A percentile compares a stretch with the other conserved stretches of the same genome.
Conservation (phyloP, 2,329 filamentous ascomycete genomes). For the Xylariales sp. region DNA sequence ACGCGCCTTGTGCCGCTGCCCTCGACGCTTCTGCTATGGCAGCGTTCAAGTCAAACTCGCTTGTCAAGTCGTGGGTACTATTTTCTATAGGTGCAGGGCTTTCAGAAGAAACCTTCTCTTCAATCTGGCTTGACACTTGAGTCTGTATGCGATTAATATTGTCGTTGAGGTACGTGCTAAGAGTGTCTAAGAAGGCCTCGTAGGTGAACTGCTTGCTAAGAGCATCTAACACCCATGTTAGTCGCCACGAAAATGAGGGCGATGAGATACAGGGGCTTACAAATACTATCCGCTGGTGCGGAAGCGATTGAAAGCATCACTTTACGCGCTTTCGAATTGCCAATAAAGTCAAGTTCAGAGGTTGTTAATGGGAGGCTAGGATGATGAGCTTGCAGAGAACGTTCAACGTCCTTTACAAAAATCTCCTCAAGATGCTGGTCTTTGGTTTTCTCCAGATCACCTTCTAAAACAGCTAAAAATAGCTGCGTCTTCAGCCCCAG, state of each 20-base stretch:
- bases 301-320: slow-evolving; percentile 49
- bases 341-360: slow-evolving; percentile 47
- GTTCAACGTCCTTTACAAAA: slow-evolving; percentile 46
- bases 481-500: slow-evolving; percentile 51
- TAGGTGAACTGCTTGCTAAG: slow-evolving; percentile 50
- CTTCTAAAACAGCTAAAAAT: slow-evolving; percentile 49
- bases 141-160: slow-evolving; percentile 48
- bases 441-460: slow-evolving; percentile 43
- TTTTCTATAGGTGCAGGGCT: slow-evolving; percentile 39
- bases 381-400: slow-evolving; percentile 46
- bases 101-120: slow-evolving; percentile 40
- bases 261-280: slow-evolving; percentile 40
- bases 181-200: slow-evolving; percentile 49
- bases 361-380: slow-evolving; percentile 42
- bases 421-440: slow-evolving; percentile 47
- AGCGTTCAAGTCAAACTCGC: slow-evolving; percentile 49
- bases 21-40: slow-evolving; percentile 51
- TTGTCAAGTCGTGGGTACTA: slow-evolving; percentile 40
- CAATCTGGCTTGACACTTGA: slow-evolving; percentile 43
- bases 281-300: slow-evolving; percentile 40
- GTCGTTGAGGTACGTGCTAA: slow-evolving; percentile 50
- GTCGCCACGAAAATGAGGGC: slow-evolving; percentile 10
- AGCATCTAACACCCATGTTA: slow-evolving; percentile 40
- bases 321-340: slow-evolving; percentile 45
- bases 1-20: slow-evolving; percentile 47